Base-by-base conservation (phyloP, 371 early-diverging fungal species). In the Lichtheimia hyalospora region DNA sequence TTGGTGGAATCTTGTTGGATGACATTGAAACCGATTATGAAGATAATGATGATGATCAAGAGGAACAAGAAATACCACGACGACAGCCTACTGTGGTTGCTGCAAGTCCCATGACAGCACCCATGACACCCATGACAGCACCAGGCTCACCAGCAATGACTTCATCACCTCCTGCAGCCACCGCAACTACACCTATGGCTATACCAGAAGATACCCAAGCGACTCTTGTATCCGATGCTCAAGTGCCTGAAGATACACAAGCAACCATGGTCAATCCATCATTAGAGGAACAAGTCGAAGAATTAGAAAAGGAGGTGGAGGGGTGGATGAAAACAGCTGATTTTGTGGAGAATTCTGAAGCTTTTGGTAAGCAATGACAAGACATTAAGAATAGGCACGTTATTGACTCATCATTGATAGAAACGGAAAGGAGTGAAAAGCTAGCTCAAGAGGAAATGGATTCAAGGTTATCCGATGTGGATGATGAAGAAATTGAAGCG, bases 401-500 rank as follows among this genome's bases (percentile, higher is more conserved):
- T 60, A 41, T 49, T n/a, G n/a, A 21, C 49, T 62, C 48, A 39
- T 46, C 3, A 34, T 7, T 13, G 58, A 20, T 50, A 21, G 55
- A 49, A 16, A 20, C 25, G 6, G 60, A 53, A 41, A 58, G 28
- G 14, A 24, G 25, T 3, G 34, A n/a, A 27, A 15, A 58, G 13
- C 4, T 15, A 25, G 57, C 49, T 14, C 16, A 41, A 12, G 64
- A 67, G 56, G 65, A 75, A 16, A 62, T 75, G 24, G 64, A 62
- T 23, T 48, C 20, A 13, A 54, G 64, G 24, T 69, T 89, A 57
- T 77, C 84, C 1, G 90, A 90, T 52, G 73, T 91, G 23, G 93
- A 92, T 62, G 92, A 91, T 64, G 89, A 89, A 16, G 94, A 94
- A 71, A 82, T 94, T 43, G 82, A 81, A 13, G 80, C 77, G 25